A percentile compares a stretch with the other conserved stretches of the same genome.
Evolutionary conservation across 2,329 filamentous ascomycete genomes (phyloP).

Genomic region (Coniochaeta pulveracea): DNA sequence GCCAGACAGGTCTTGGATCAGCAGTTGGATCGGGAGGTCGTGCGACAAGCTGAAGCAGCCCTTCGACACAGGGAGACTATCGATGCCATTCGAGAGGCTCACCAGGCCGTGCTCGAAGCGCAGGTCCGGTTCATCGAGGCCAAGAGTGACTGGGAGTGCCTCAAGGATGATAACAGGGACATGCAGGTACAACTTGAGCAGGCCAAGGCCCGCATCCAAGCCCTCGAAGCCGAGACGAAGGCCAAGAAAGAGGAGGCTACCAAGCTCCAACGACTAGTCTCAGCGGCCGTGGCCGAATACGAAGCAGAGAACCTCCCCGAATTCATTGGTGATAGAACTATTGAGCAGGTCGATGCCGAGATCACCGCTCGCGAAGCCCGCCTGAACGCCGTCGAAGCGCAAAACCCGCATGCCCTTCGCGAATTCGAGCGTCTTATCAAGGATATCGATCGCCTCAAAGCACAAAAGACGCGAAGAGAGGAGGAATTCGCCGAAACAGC

Average conservation of each 20-base stretch:
- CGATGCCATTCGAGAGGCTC: slow-evolving; percentile 46
- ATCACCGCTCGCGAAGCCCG: slow-evolving; percentile 64
- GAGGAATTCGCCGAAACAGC: slow-evolving; percentile 42
- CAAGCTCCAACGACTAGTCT: slow-evolving; percentile 21
- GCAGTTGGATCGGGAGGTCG: slow-evolving; percentile 34
- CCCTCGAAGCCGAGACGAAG: slow-evolving; percentile 26
- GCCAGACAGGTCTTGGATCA: slow-evolving; percentile 24
- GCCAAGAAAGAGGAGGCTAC: slow-evolving; percentile 23
- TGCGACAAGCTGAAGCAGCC: slow-evolving; percentile 44
- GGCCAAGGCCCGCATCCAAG: slow-evolving; percentile 26
- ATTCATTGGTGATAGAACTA: slow-evolving; percentile 35
- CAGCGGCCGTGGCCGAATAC: slow-evolving; percentile 26
- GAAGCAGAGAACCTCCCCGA: slow-evolving; percentile 29
- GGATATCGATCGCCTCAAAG: slow-evolving; percentile 56
- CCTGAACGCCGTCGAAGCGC: slow-evolving; percentile 69
- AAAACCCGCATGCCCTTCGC: slow-evolving; percentile 62
- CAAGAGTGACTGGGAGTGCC: slow-evolving; percentile 60
- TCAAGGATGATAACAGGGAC: slow-evolving; percentile 54
- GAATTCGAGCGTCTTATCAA: slow-evolving; percentile 65
- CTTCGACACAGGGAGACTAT: slow-evolving; percentile 47
- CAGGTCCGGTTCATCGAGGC: slow-evolving; percentile 69
- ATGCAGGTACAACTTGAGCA: slow-evolving; percentile 41
- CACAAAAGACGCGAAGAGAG: slow-evolving; percentile 42
- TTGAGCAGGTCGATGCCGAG: slow-evolving; percentile 58
- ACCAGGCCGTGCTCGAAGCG: slow-evolving; percentile 55